These are phyloP conservation scores for Silene coronaria DNA, from an alignment of 179 eudicot species.

Conservation along the genomic window DNA sequence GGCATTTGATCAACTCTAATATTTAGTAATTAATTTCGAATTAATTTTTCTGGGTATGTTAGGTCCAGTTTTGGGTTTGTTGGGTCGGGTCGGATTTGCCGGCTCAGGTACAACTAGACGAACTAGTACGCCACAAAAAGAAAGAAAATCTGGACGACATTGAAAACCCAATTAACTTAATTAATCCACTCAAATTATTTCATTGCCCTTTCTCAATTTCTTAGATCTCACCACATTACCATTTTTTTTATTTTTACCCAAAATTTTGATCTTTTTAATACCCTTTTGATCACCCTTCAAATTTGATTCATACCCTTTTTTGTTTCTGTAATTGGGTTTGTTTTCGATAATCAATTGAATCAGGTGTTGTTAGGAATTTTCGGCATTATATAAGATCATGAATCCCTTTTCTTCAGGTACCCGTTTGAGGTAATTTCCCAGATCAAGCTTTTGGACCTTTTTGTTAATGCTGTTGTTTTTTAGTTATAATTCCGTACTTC, in stretches of 20 bases:
- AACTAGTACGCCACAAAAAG: too few relatives aligned
- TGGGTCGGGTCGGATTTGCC: too few relatives aligned
- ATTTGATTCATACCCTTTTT: neutral
- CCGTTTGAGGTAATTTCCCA: constrained; percentile 62
- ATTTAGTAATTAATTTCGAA: too few relatives aligned
- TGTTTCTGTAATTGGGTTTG: neutral
- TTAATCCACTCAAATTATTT: too few relatives aligned
- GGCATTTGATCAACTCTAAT: too few relatives aligned
- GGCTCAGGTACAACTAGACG: too few relatives aligned
- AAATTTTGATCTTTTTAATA: constrained; percentile 2
- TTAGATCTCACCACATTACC: constrained; percentile 25
- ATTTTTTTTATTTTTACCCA: neutral
- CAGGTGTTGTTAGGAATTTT: constrained; percentile 13
- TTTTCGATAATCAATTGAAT: neutral
- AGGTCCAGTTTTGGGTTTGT: too few relatives aligned
- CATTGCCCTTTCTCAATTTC: neutral
- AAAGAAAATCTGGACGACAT: too few relatives aligned
- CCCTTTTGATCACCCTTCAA: constrained; percentile 5
- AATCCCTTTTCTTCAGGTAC: constrained; percentile 96
- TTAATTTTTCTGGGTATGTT: too few relatives aligned
- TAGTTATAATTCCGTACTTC: neutral
- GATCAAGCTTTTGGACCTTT: constrained; percentile 20
- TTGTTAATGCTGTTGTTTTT: neutral
- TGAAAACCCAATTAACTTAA: too few relatives aligned
- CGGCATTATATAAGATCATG: constrained; percentile 50